Base-by-base conservation (phyloP, 1,284 basidiomycete genomes). In the Ganoderma meredithae region DNA sequence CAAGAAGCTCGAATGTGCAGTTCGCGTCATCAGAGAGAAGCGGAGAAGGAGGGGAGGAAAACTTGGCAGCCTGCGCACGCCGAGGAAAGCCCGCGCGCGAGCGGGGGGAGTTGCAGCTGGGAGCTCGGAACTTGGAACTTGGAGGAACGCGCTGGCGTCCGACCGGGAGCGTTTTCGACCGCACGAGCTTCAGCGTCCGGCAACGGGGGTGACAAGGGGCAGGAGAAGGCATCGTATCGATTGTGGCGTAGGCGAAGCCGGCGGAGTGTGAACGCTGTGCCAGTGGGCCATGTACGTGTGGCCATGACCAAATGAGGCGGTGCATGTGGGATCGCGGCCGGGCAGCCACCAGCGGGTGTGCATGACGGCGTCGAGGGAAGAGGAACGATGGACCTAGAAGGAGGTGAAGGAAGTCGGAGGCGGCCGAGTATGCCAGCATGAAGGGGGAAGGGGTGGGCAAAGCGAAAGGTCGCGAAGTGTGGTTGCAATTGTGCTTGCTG, bases 261-360 rank as follows among this genome's bases (percentile, higher is more conserved):
- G 58, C 58, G 58, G 58, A 60, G 58, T 60, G 58, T 25, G 58
- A 60, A 49, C 47, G 47, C 25, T 49, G 47, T 49, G n/a, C n/a
- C n/a, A n/a, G n/a, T n/a, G 47, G 41, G 58, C 39, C 22, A 40
- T 41, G 36, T 60, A 41, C 43, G 58, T 55, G 52, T 55, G 52
- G 52, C 17, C 58, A 33, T 59, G n/a, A 40, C 56, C 56, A 59
- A 39, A 33, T 22, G 39, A 40, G 36, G 36, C 22, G 39, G 39
- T 39, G 58, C 40, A 39, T 60, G 58, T 60, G 58, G 22, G 58
- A 39, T 58, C 13, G 58, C 9, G 44, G 7, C 19, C n/a, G 44
- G 36, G 36, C 36, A 36, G 7, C 9, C 36, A 31, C 6, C 5
- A 13, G 41, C 12, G 17, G 41, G 41, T 3, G 41, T 17, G 15